A percentile compares a stretch with the other conserved stretches of the same genome.
Conservation (phyloP, 176 grass and related monocot genomes). For the Oryza glumipatula region DNA sequence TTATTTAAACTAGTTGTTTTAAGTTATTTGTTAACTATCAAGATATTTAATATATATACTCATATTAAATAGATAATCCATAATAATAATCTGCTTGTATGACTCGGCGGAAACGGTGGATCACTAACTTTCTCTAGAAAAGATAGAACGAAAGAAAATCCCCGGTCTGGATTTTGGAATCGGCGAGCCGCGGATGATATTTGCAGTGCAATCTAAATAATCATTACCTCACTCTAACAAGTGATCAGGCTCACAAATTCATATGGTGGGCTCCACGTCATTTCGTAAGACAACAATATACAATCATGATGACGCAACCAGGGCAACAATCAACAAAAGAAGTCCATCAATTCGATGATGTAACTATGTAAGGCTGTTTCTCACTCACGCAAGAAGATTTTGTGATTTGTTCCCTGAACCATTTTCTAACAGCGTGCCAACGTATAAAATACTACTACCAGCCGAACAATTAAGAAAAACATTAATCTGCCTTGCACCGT, state of each 20-base stretch:
- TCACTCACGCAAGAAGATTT: not conserved
- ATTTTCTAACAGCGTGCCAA: not conserved
- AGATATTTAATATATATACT: no score
- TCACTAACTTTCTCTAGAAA: not conserved
- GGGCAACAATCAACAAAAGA: not conserved
- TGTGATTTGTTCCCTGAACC: not conserved
- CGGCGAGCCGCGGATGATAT: constrained; percentile 7
- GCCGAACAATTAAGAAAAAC: not conserved
- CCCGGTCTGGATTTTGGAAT: not conserved
- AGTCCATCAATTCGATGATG: not conserved
- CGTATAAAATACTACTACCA: not conserved
- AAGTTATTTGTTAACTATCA: no score
- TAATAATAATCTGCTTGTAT: not conserved
- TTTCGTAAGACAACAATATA: not conserved
- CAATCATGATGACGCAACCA: constrained; percentile 13
- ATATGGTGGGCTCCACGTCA: constrained; percentile 13
- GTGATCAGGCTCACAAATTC: not conserved
- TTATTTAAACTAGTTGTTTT: no score
- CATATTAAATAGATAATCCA: no score
- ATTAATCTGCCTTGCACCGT: not conserved
- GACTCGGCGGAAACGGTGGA: not conserved
- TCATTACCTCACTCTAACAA: constrained; percentile 26
- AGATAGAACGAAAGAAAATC: not conserved
- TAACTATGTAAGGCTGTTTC: not conserved
- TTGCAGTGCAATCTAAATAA: not conserved